Evolutionary conservation across 2,329 filamentous ascomycete species (phyloP).

Genomic region (Parastagonospora nodorum): DNA sequence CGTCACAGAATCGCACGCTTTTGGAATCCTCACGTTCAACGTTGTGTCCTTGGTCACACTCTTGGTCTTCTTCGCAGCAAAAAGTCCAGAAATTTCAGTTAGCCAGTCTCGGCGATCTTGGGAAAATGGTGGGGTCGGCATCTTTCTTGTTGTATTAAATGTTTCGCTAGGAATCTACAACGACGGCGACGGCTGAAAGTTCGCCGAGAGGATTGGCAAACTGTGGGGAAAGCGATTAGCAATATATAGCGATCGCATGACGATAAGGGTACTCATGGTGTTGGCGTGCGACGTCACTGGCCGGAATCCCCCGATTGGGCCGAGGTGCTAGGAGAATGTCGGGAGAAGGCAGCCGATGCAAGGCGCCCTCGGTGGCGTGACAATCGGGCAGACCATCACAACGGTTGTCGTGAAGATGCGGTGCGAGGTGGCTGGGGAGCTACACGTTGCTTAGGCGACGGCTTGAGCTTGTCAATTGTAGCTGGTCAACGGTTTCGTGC

Average conservation of each 20-base stretch:
- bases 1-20: slow-evolving; percentile 10
- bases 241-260: slow-evolving; percentile 53
- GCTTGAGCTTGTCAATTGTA: neutral
- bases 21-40: slow-evolving; percentile 7
- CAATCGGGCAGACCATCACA: slow-evolving; percentile 9
- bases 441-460: neutral
- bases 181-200: slow-evolving; percentile 10
- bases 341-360: slow-evolving; percentile 14
- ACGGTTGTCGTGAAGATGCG: slow-evolving; percentile 1
- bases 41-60: slow-evolving; percentile 7
- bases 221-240: slow-evolving; percentile 22
- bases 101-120: slow-evolving; percentile 44
- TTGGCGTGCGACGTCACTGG: slow-evolving; percentile 67
- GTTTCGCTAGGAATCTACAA: too few relatives aligned
- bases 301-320: slow-evolving; percentile 49
- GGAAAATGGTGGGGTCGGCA: slow-evolving; percentile 45
- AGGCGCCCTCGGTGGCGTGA: neutral
- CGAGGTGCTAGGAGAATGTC: slow-evolving; percentile 20
- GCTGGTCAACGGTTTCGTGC: too few relatives aligned
- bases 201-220: slow-evolving; percentile 10
- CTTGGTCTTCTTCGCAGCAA: slow-evolving; percentile 26
- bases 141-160: slow-evolving; percentile 11
- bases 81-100: slow-evolving; percentile 36
- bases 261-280: slow-evolving; percentile 74
- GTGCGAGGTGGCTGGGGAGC: neutral